Conservation (phyloP, 2,329 filamentous ascomycete genomes). For the Trichothecium roseum region DNA sequence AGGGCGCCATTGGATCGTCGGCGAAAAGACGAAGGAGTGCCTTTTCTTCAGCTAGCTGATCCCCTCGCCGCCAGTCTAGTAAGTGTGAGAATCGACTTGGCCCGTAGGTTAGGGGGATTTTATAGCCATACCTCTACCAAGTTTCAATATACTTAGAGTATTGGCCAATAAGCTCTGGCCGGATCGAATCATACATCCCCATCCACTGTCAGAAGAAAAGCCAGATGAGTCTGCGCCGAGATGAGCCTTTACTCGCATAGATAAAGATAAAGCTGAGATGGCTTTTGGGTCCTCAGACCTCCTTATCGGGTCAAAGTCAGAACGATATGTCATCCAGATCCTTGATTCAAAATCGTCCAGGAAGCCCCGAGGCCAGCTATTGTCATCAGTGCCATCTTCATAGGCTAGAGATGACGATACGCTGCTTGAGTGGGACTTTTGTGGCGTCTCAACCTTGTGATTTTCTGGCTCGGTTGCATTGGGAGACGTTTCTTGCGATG, state of each 20-base stretch:
- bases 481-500: too few species aligned
- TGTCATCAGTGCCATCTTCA: slow-evolving; percentile 30
- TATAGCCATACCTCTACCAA: slow-evolving; percentile 63
- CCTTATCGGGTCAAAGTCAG: slow-evolving; percentile 72
- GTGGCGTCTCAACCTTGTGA: slow-evolving; percentile 29
- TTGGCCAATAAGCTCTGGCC: slow-evolving; percentile 91
- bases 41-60: slow-evolving; percentile 49
- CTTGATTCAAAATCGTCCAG: slow-evolving; percentile 86
- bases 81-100: neutral
- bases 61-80: slow-evolving; percentile 64
- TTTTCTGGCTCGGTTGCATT: slow-evolving; percentile 10
- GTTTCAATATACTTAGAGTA: slow-evolving; percentile 56
- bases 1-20: slow-evolving; percentile 75
- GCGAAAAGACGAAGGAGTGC: slow-evolving; percentile 73
- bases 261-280: slow-evolving; percentile 61
- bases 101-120: neutral
- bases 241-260: slow-evolving; percentile 74
- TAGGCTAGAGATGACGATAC: slow-evolving; percentile 41
- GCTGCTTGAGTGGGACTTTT: slow-evolving; percentile 39
- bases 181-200: slow-evolving; percentile 98
- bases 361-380: slow-evolving; percentile 75
- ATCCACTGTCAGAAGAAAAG: slow-evolving; percentile 89
- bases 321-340: slow-evolving; percentile 95
- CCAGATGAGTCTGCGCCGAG: slow-evolving; percentile 61
- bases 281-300: slow-evolving; percentile 68